Evolutionary conservation across 1,284 basidiomycete genomes (phyloP).

Genomic region (Ceratobasidium sp.): DNA sequence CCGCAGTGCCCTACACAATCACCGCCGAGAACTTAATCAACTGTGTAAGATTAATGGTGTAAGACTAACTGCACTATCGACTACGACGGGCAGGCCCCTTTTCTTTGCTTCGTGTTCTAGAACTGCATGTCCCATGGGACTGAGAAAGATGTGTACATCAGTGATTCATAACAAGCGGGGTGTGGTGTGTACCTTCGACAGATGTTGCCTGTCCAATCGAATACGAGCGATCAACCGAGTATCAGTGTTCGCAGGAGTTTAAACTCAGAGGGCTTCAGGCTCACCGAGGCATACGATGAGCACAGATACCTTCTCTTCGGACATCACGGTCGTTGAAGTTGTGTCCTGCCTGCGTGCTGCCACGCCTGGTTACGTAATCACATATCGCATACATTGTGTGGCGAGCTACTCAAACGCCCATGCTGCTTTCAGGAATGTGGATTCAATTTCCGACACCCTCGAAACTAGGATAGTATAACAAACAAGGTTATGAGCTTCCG

Average conservation of each 20-base stretch:
- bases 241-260: too few relatives aligned
- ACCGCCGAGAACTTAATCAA: not conserved
- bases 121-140: slow-evolving; percentile 43
- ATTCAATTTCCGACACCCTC: too few relatives aligned
- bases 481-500: too few relatives aligned
- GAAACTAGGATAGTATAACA: too few relatives aligned
- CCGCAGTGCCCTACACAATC: slow-evolving; percentile 61
- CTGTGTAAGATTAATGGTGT: not conserved
- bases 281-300: slow-evolving; percentile 31
- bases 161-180: not conserved
- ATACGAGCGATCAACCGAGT: too few relatives aligned
- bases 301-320: slow-evolving; percentile 17
- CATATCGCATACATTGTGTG: not conserved
- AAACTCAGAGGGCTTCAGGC: not conserved
- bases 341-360: too few relatives aligned
- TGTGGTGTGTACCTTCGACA: slow-evolving; percentile 15
- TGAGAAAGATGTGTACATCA: not conserved
- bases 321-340: slow-evolving; percentile 3
- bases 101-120: slow-evolving; percentile 43
- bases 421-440: too few relatives aligned
- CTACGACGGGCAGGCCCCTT: slow-evolving; percentile 37
- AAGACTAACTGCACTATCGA: slow-evolving; percentile 43
- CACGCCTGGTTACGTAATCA: not conserved
- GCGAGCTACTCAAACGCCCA: not conserved
- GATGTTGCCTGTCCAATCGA: slow-evolving; percentile 18